Conservation (phyloP, 768 basidiomycete genomes). For the Tricholomella constricta region DNA sequence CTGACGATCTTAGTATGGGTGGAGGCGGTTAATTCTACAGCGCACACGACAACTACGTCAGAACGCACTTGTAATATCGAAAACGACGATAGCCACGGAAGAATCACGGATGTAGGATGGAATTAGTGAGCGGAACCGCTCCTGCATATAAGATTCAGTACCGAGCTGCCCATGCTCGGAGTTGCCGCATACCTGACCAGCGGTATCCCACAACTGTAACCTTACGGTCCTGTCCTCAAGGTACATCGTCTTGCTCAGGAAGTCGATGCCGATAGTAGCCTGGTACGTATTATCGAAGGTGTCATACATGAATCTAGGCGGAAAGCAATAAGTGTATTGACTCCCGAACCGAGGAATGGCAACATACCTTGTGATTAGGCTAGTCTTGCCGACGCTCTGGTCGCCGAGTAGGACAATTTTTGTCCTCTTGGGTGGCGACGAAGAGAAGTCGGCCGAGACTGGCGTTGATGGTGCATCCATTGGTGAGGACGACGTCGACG, state of each 20-base stretch:
- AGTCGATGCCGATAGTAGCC: slow-evolving; percentile 98
- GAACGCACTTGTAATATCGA: slow-evolving; percentile 93
- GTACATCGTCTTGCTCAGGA: slow-evolving; percentile 99
- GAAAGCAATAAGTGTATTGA: slow-evolving; percentile 6
- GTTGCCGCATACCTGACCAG: slow-evolving; percentile 71
- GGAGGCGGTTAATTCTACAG: slow-evolving; percentile 4
- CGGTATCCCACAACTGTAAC: slow-evolving; percentile 98
- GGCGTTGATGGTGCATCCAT: slow-evolving; percentile 66
- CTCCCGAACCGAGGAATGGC: slow-evolving; percentile 6
- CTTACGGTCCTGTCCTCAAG: slow-evolving; percentile 97
- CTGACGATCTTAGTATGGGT: slow-evolving; percentile 72
- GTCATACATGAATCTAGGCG: slow-evolving; percentile 94
- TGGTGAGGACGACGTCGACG: slow-evolving; percentile 1
- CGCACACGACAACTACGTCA: background rate
- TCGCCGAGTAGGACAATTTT: slow-evolving; percentile 97
- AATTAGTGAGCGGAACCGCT: slow-evolving; percentile 96
- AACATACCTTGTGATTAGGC: slow-evolving; percentile 89
- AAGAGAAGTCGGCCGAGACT: slow-evolving; percentile 80
- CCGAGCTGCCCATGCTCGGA: background rate
- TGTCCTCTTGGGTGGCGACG: slow-evolving; percentile 88
- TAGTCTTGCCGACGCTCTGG: slow-evolving; percentile 98
- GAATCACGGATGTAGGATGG: slow-evolving; percentile 99
- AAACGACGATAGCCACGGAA: slow-evolving; percentile 97
- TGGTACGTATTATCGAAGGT: slow-evolving; percentile 99
- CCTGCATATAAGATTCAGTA: slow-evolving; percentile 46